Percentiles rank a stretch among this genome's conserved stretches.
These are phyloP conservation scores for Alternaria triticimaculans DNA, from an alignment of 2,329 filamentous ascomycete species.

Conservation along the genomic window DNA sequence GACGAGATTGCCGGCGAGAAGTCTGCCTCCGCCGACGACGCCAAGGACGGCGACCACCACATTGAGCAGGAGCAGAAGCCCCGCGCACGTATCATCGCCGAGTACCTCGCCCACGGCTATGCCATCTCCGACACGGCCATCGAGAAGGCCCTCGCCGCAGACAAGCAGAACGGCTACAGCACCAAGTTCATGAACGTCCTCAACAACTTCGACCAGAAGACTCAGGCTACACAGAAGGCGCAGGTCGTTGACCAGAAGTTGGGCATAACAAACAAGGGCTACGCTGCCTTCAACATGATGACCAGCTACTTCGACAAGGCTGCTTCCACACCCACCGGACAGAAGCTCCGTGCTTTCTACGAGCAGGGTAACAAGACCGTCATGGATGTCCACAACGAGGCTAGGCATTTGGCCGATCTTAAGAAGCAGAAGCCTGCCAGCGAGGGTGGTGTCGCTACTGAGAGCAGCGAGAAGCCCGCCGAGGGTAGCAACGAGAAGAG, in stretches of 20 bases:
- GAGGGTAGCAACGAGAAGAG: slow-evolving; percentile 23
- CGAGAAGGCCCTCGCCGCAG: slow-evolving; percentile 82
- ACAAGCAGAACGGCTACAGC: slow-evolving; percentile 87
- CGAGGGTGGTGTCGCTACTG: slow-evolving; percentile 51
- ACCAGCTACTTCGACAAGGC: slow-evolving; percentile 96
- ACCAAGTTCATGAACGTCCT: slow-evolving; percentile 79
- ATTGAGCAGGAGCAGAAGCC: slow-evolving; percentile 97
- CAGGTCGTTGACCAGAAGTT: slow-evolving; percentile 85
- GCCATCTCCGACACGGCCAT: slow-evolving; percentile 78
- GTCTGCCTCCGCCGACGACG: slow-evolving; percentile 59
- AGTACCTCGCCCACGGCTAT: slow-evolving; percentile 97
- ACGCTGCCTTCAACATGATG: slow-evolving; percentile 70
- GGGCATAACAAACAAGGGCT: slow-evolving; percentile 77
- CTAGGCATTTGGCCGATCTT: slow-evolving; percentile 82
- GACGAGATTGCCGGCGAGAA: slow-evolving; percentile 69
- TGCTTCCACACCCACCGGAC: slow-evolving; percentile 81
- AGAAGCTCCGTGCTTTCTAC: slow-evolving; percentile 90
- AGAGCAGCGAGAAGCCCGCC: slow-evolving; percentile 53
- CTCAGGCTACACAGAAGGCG: slow-evolving; percentile 86
- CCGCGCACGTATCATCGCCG: slow-evolving; percentile 87
- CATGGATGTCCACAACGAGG: slow-evolving; percentile 91
- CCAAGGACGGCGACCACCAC: slow-evolving; percentile 65
- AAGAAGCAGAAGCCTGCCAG: slow-evolving; percentile 63
- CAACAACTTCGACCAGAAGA: slow-evolving; percentile 79
- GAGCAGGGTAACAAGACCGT: slow-evolving; percentile 84